Evolutionary conservation across 345 rosid species (phyloP), one percentile per base, ranked within the genome.

Genomic region (Microcos paniculata): DNA sequence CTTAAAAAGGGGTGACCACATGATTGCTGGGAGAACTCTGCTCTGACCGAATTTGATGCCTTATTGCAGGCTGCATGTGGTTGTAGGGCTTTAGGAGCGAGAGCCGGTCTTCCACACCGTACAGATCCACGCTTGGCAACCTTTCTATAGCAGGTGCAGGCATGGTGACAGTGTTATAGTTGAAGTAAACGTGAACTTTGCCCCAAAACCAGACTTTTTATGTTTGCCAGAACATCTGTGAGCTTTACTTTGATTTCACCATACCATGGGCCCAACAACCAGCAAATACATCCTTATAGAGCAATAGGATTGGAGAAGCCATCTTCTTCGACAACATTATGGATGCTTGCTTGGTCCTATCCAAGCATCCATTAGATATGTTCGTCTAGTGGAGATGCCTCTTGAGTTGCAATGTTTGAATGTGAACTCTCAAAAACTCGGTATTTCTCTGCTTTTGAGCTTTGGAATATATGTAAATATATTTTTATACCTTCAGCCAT

Each of bases 71-170:
- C 98, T 21, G 97, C 92, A 45, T 81, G 80, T 31, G 82, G 85
- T 19, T 92, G 97, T 85, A 87, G 92, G 83, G 89, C 84, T 33
- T 82, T 94, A 78, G 98, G 97, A 79, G 97, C 98, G 72, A 90
- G 93, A 48, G 82, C 90, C 0, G 88, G 88, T 78, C 97, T 94
- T 84, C 98, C 95, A 55, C 69, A 16, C 71, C 79, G 77, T 28
- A 70, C 85, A 2, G 90, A 94, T 79, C 83, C 92, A 6, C 82
- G 88, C 61, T 80, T 94, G 74, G 82, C 75, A 13, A 53, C 88
- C 18, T 88, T 90, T 77, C 56, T 66, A n/a, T 65, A 38, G 11
- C 45, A 65, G n/a, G 53, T n/a, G 53, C 55, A 38, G 33, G 43
- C 33, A 73, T 45, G 55, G 28, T 11, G 6, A 8, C 63, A 18